These are phyloP conservation scores for Vigna reflexopilosa DNA, from an alignment of 306 rosid species.

Conservation along the genomic window DNA sequence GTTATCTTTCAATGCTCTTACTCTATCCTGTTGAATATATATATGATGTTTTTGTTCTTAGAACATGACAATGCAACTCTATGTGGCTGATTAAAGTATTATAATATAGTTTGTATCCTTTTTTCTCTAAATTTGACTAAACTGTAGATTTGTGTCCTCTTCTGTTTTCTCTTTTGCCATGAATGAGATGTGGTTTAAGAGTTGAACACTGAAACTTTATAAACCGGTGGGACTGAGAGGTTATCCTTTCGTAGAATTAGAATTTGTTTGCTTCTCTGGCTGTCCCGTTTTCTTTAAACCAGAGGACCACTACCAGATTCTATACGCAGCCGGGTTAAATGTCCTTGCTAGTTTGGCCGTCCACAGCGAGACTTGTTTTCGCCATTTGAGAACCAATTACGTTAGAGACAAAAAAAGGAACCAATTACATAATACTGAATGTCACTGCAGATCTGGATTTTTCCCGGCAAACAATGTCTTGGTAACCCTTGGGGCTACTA, in stretches of 20 bases:
- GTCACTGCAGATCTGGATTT: neutral
- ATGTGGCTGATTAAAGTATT: conserved; percentile 13
- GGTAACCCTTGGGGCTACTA: neutral
- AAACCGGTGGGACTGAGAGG: conserved; percentile 1
- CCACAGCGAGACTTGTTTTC: neutral
- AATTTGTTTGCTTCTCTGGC: neutral
- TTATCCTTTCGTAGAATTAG: neutral
- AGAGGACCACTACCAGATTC: conserved; percentile 14
- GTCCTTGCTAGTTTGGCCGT: neutral
- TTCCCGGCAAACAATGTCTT: neutral
- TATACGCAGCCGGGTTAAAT: neutral
- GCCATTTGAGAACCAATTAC: conserved; percentile 12
- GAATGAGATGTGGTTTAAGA: neutral
- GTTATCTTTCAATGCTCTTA: neutral
- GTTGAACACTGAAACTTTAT: conserved; percentile 8
- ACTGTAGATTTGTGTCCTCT: neutral
- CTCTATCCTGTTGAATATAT: conserved; percentile 14
- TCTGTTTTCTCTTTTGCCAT: neutral
- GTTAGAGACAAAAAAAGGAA: neutral
- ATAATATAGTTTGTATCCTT: conserved; percentile 5
- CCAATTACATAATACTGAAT: neutral
- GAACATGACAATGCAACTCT: conserved; percentile 12
- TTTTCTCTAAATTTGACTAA: neutral
- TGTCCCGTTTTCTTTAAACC: neutral
- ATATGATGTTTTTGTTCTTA: neutral